Conservation (phyloP, 1,284 basidiomycete genomes). For the Ceratobasidium sp. region DNA sequence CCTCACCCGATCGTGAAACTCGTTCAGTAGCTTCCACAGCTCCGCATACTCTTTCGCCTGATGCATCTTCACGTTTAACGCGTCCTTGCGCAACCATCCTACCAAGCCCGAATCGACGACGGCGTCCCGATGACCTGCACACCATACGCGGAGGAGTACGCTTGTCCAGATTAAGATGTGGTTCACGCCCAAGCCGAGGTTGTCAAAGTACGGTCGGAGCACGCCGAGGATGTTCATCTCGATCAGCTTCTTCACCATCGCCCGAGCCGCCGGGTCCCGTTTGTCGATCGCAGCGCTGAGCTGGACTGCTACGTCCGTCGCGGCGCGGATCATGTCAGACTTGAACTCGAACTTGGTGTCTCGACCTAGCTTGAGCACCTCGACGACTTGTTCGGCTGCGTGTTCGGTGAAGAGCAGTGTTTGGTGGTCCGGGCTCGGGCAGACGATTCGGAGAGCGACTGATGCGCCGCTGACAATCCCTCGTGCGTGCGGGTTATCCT, state of each 20-base stretch:
- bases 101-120: conserved; percentile 37
- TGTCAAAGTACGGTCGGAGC: conserved; percentile 43
- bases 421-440: conserved; percentile 34
- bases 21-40: conserved; percentile 39
- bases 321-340: conserved; percentile 43
- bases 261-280: conserved; percentile 4
- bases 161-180: conserved; percentile 38
- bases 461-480: conserved; percentile 34
- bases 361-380: conserved; percentile 33
- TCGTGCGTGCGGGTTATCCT: conserved; percentile 41
- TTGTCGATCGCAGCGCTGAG: conserved; percentile 14
- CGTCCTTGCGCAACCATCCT: conserved; percentile 39
- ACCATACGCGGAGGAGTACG: conserved; percentile 29
- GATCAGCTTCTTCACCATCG: conserved; percentile 21
- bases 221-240: conserved; percentile 28
- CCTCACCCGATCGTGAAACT: conserved; percentile 38
- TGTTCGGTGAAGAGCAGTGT: conserved; percentile 18
- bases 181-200: conserved; percentile 36
- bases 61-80: conserved; percentile 31
- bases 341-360: conserved; percentile 45
- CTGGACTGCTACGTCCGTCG: conserved; percentile 38
- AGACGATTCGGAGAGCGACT: conserved; percentile 26
- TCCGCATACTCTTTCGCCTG: conserved; percentile 32
- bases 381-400: conserved; percentile 24
- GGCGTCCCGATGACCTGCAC: conserved; percentile 22